A percentile compares a stretch with the other conserved stretches of the same genome.
phyloP scores from a whole-genome alignment of 1,284 basidiomycete genomes.

The Puccinia hordei region DNA sequence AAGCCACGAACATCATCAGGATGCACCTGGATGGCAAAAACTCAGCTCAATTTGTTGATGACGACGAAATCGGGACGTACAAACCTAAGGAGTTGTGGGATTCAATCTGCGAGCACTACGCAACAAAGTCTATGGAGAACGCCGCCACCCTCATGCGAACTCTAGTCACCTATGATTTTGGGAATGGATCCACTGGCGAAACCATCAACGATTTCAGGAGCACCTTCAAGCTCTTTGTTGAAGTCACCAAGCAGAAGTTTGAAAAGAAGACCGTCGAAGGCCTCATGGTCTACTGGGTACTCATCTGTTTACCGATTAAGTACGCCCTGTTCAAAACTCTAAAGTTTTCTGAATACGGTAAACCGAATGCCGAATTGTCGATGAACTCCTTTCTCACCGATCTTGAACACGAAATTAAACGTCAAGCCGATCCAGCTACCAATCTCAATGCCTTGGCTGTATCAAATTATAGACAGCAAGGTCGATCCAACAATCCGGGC shows the following conservation, averaged over 20 bases:
- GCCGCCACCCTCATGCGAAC: too few relatives aligned
- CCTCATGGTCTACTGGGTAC: neutral
- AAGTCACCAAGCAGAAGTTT: neutral
- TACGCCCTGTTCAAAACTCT: neutral
- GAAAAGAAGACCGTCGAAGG: neutral
- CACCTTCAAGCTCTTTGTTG: too few relatives aligned
- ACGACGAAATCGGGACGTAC: too few relatives aligned
- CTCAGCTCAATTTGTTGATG: too few relatives aligned
- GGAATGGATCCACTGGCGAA: too few relatives aligned
- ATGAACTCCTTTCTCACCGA: neutral
- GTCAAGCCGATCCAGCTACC: neutral
- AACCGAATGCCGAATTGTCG: neutral
- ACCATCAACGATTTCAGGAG: too few relatives aligned
- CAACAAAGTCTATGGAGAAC: too few relatives aligned
- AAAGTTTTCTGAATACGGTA: neutral
- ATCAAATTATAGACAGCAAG: neutral
- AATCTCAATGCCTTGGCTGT: neutral
- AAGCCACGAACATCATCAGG: too few relatives aligned
- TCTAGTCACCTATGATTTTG: too few relatives aligned
- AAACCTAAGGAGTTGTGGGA: too few relatives aligned
- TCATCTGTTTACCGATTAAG: neutral
- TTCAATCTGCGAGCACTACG: too few relatives aligned
- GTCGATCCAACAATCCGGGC: neutral
- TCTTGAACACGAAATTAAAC: neutral
- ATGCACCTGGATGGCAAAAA: too few relatives aligned